These are phyloP conservation scores for Arabis alpina DNA, from an alignment of 345 rosid genomes.

Conservation along the genomic window DNA sequence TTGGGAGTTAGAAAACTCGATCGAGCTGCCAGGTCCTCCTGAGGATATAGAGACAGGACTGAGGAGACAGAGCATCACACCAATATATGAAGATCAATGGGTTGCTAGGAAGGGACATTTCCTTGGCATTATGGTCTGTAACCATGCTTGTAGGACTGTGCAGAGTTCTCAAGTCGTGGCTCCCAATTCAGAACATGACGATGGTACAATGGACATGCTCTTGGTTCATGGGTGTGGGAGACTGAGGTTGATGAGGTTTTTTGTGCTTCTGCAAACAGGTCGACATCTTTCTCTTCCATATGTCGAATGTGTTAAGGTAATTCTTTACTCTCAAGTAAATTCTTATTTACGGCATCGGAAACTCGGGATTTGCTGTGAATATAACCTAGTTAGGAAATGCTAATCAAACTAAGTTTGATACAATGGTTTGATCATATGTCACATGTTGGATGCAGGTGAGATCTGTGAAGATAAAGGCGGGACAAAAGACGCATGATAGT, in stretches of 20 bases:
- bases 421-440: constrained; percentile 6
- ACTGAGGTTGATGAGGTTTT: constrained; percentile 79
- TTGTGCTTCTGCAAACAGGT: constrained; percentile 82
- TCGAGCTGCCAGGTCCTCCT: constrained; percentile 84
- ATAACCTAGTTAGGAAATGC: neutral
- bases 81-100: constrained; percentile 77
- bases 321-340: neutral
- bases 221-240: constrained; percentile 95
- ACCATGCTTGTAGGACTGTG: constrained; percentile 95
- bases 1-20: constrained; percentile 84
- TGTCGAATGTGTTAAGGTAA: constrained; percentile 94
- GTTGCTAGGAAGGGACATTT: constrained; percentile 75
- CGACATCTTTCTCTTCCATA: constrained; percentile 91
- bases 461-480: constrained; percentile 85
- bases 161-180: constrained; percentile 98
- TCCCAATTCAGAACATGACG: constrained; percentile 90
- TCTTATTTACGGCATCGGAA: neutral
- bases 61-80: constrained; percentile 52
- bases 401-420: neutral
- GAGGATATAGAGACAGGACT: constrained; percentile 70
- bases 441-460: constrained; percentile 59
- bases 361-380: no score
- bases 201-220: constrained; percentile 81
- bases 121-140: constrained; percentile 92
- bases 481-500: constrained; percentile 74